Evolutionary conservation across 495 filamentous ascomycete genomes (phyloP).

Genomic region (Chaetomium fimeti): DNA sequence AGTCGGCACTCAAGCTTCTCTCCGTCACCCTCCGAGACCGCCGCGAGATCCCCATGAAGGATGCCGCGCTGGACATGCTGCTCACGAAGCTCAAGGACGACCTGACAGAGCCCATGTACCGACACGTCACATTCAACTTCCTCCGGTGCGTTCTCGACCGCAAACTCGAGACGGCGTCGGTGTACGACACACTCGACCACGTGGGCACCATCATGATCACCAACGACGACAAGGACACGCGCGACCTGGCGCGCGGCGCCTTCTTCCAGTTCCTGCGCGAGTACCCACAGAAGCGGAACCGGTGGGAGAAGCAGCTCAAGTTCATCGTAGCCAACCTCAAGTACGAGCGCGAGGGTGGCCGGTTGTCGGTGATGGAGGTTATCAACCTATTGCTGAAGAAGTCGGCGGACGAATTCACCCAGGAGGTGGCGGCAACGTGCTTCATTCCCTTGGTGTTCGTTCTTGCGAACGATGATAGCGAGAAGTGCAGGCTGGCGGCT

Average conservation of each 20-base stretch:
- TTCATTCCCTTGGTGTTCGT: slow-evolving; percentile 85
- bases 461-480: slow-evolving; percentile 82
- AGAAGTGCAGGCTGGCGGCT: slow-evolving; percentile 81
- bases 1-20: slow-evolving; percentile 83
- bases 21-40: slow-evolving; percentile 82
- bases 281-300: slow-evolving; percentile 84
- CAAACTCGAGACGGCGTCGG: slow-evolving; percentile 77
- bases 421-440: slow-evolving; percentile 75
- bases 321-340: slow-evolving; percentile 90
- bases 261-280: slow-evolving; percentile 94
- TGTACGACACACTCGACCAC: slow-evolving; percentile 88
- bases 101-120: slow-evolving; percentile 84
- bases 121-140: slow-evolving; percentile 92
- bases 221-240: slow-evolving; percentile 80
- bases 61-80: slow-evolving; percentile 77
- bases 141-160: slow-evolving; percentile 78
- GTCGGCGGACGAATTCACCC: slow-evolving; percentile 71
- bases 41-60: slow-evolving; percentile 68
- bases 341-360: slow-evolving; percentile 81
- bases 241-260: slow-evolving; percentile 80
- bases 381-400: slow-evolving; percentile 81
- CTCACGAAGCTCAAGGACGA: slow-evolving; percentile 83
- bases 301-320: slow-evolving; percentile 81
- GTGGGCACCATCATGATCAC: slow-evolving; percentile 94
- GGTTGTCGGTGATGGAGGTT: slow-evolving; percentile 87